Evolutionary conservation across 2,329 filamentous ascomycete species (phyloP).

Genomic region (Xylariaceae sp.): DNA sequence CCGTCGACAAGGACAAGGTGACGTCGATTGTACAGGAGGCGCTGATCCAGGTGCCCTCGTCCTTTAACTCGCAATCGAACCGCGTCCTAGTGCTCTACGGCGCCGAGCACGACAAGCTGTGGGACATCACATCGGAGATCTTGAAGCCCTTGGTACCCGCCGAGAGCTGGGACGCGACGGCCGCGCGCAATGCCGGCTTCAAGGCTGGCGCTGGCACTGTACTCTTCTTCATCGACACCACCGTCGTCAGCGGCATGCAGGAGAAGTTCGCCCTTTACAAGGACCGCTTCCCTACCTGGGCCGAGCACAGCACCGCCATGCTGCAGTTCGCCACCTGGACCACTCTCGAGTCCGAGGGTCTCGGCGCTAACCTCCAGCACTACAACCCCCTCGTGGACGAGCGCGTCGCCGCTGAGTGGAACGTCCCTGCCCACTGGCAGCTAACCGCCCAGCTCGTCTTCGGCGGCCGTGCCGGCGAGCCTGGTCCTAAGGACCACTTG

Average conservation of each 20-base stretch:
- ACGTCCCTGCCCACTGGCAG: constrained; percentile 74
- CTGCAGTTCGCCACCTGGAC: constrained; percentile 83
- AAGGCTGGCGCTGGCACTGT: constrained; percentile 78
- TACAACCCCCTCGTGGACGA: constrained; percentile 87
- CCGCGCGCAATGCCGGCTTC: constrained; percentile 59
- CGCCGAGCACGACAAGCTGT: constrained; percentile 85
- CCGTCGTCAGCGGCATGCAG: constrained; percentile 70
- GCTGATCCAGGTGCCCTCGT: constrained; percentile 74
- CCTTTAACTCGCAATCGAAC: constrained; percentile 89
- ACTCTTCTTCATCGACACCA: constrained; percentile 85
- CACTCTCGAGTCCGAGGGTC: constrained; percentile 80
- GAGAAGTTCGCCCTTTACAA: constrained; percentile 75
- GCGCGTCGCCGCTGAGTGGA: constrained; percentile 73
- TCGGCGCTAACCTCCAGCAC: constrained; percentile 90
- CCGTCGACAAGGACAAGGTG: constrained; percentile 64
- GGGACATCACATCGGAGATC: constrained; percentile 73
- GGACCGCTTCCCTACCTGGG: constrained; percentile 81
- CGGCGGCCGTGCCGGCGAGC: constrained; percentile 64
- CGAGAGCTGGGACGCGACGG: constrained; percentile 63
- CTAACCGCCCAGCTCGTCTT: constrained; percentile 87
- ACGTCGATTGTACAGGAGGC: constrained; percentile 69
- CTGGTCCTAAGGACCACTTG: constrained; percentile 69
- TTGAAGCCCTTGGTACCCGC: constrained; percentile 73
- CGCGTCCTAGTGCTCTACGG: constrained; percentile 80
- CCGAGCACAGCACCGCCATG: constrained; percentile 80